phyloP scores from a whole-genome alignment of 352 stramenopile species.

The Globisporangium echinulatum region DNA sequence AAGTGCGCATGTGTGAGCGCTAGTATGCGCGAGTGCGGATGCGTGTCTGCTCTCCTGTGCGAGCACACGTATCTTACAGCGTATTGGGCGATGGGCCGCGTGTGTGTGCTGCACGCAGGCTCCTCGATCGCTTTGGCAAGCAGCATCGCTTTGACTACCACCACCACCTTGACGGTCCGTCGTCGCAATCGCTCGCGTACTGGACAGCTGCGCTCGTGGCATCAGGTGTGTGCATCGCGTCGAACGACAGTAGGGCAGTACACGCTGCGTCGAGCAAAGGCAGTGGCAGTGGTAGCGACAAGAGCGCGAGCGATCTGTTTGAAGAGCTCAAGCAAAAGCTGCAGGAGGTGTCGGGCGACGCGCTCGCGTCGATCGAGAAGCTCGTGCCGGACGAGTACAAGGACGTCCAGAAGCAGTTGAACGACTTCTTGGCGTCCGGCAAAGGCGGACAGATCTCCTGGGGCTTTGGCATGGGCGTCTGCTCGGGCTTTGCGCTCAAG shows the following conservation, averaged over 20 bases:
- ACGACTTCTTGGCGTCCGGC: constrained; percentile 57
- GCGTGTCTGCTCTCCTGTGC: too few species aligned
- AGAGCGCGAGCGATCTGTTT: constrained; percentile 28
- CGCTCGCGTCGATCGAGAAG: constrained; percentile 27
- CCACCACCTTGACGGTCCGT: neutral
- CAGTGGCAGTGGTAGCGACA: constrained; percentile 4
- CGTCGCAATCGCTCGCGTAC: constrained; percentile 20
- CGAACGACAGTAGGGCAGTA: constrained; percentile 17
- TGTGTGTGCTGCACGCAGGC: neutral
- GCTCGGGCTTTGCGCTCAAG: constrained; percentile 86
- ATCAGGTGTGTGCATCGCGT: constrained; percentile 18
- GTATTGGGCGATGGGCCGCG: too few species aligned
- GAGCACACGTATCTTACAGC: too few species aligned
- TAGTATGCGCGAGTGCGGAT: neutral
- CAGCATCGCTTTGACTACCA: constrained; percentile 21
- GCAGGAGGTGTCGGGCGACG: constrained; percentile 29
- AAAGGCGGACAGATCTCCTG: constrained; percentile 81
- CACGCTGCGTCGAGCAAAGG: constrained; percentile 16
- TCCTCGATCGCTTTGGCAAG: constrained; percentile 23
- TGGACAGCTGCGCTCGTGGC: constrained; percentile 26
- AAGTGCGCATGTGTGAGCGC: too few species aligned
- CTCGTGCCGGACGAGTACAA: constrained; percentile 33
- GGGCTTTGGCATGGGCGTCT: constrained; percentile 88
- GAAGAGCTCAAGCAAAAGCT: constrained; percentile 62
- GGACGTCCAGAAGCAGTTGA: constrained; percentile 43